These are phyloP conservation scores for Pichia phayaonensis DNA, from an alignment of 805 yeast genomes.

Conservation along the genomic window DNA sequence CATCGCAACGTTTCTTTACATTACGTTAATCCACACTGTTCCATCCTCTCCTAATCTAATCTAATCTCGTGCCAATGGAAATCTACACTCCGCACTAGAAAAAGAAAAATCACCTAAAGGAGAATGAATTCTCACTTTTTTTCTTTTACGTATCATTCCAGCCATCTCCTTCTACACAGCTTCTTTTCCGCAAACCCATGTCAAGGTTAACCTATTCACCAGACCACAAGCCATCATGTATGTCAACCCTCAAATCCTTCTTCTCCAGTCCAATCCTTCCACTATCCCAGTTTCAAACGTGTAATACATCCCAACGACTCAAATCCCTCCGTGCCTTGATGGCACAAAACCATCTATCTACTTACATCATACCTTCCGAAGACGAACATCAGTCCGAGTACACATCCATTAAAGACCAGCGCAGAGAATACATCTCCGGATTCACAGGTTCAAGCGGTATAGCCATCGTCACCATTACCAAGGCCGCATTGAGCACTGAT, in stretches of 20 bases:
- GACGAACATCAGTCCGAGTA: conserved; percentile 94
- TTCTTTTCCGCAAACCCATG: background rate
- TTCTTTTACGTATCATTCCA: background rate
- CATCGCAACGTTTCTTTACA: no score
- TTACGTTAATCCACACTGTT: no score
- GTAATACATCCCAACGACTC: background rate
- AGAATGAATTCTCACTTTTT: no score
- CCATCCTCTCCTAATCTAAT: no score
- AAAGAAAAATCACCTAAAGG: no score
- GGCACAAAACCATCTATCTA: conserved; percentile 29
- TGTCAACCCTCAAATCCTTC: conserved; percentile 4
- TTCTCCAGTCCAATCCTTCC: background rate
- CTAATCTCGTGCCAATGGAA: no score
- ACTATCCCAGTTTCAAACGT: background rate
- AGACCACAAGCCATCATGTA: conserved; percentile 7
- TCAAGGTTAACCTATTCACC: conserved; percentile 7
- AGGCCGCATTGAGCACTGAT: conserved; percentile 83
- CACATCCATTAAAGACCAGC: conserved; percentile 71
- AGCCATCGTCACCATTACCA: conserved; percentile 64
- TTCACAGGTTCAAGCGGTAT: conserved; percentile 93
- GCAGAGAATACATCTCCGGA: conserved; percentile 77
- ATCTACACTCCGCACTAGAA: no score
- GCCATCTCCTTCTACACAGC: background rate
- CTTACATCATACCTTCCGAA: conserved; percentile 59
- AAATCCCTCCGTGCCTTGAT: conserved; percentile 37